A percentile compares a stretch with the other conserved stretches of the same genome.
phyloP scores from a whole-genome alignment of 176 grass and related monocot genomes.

The Zizania latifolia region DNA sequence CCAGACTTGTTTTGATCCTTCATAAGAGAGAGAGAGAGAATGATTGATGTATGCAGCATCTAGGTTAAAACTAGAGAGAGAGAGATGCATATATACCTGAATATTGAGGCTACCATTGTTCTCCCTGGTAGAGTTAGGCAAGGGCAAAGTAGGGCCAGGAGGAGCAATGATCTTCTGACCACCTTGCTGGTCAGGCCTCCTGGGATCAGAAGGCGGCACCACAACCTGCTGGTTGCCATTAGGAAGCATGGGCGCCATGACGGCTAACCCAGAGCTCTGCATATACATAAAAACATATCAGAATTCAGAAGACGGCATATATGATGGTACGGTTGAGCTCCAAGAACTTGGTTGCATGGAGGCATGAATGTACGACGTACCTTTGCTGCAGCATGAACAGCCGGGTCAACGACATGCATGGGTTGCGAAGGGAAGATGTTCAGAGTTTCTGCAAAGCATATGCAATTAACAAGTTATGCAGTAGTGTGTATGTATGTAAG shows the following conservation, averaged over 20 bases:
- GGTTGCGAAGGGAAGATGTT: slow-evolving; percentile 91
- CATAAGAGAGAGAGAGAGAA: not conserved
- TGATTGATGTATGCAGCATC: too few species aligned
- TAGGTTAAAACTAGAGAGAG: not conserved
- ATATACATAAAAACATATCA: not conserved
- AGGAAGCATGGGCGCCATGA: slow-evolving; percentile 37
- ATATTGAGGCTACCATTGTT: slow-evolving; percentile 29
- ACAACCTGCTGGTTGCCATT: slow-evolving; percentile 28
- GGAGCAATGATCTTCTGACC: slow-evolving; percentile 18
- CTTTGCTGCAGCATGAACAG: slow-evolving; percentile 32
- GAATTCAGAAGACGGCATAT: not conserved
- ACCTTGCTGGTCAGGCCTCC: slow-evolving; percentile 22
- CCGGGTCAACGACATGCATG: slow-evolving; percentile 52
- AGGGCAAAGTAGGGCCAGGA: slow-evolving; percentile 2
- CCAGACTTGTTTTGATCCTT: not conserved
- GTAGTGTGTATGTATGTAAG: not conserved
- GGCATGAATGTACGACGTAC: not conserved
- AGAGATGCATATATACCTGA: slow-evolving; percentile 20
- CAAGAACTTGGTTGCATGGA: not conserved
- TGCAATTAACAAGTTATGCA: not conserved
- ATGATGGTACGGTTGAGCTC: not conserved
- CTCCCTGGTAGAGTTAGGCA: slow-evolving; percentile 20
- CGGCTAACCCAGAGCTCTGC: slow-evolving; percentile 16
- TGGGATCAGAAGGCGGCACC: slow-evolving; percentile 31
- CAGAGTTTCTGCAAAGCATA: slow-evolving; percentile 61